Conservation (phyloP, 371 early-diverging fungal genomes). For the Nematocida ironsii region DNA sequence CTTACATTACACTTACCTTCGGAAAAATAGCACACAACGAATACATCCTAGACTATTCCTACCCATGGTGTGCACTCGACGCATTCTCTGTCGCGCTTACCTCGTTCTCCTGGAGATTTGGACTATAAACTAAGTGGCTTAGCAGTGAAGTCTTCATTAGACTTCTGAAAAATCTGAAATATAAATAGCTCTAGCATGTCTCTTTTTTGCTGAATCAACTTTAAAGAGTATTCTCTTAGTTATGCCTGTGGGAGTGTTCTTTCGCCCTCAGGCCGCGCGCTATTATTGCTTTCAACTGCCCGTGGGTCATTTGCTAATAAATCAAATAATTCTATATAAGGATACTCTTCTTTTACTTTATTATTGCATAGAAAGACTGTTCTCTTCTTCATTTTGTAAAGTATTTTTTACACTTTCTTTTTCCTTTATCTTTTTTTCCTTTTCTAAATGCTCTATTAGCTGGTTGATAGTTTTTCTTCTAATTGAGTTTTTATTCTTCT, state of each 20-base stretch:
- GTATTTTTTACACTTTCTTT: background rate
- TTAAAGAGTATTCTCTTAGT: too few species aligned
- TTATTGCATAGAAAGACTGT: conserved; percentile 1
- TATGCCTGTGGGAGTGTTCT: too few species aligned
- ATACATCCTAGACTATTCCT: conserved; percentile 86
- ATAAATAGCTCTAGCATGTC: too few species aligned
- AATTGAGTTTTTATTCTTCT: conserved; percentile 27
- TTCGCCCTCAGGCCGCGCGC: too few species aligned
- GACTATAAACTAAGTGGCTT: conserved; percentile 5
- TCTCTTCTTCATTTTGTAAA: background rate
- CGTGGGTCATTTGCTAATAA: background rate
- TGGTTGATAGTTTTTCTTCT: conserved; percentile 38
- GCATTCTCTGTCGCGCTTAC: conserved; percentile 87
- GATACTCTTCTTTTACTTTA: conserved; percentile 22
- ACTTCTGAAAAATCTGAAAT: too few species aligned
- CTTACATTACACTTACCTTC: conserved; percentile 87
- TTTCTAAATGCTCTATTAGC: conserved; percentile 26
- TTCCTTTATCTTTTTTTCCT: background rate
- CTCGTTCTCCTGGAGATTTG: conserved; percentile 71
- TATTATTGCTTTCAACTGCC: too few species aligned
- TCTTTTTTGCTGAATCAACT: too few species aligned
- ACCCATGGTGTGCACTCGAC: conserved; percentile 83
- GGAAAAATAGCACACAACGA: conserved; percentile 76
- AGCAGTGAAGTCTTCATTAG: background rate
- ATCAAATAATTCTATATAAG: conserved; percentile 36